Percentiles rank a stretch among this genome's conserved stretches.
Conservation (phyloP, 2,329 filamentous ascomycete species). For the Ascochyta pisi region DNA sequence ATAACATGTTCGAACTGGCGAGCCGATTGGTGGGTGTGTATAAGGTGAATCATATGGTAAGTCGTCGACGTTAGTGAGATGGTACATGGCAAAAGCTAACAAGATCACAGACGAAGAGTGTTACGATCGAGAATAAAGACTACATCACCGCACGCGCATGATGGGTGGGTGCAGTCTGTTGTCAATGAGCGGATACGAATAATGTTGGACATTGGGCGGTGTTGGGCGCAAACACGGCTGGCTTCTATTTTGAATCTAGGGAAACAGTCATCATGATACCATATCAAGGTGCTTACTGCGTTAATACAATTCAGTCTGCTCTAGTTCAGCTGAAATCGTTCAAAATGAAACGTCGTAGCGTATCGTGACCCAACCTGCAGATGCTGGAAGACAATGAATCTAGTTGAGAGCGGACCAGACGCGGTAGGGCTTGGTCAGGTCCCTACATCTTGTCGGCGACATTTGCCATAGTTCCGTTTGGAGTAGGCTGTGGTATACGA, state of each 20-base stretch:
- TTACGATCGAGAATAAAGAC: constrained; percentile 60
- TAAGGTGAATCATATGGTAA: constrained; percentile 96
- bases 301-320: background rate
- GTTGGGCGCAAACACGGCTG: background rate
- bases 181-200: background rate
- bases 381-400: too few species aligned
- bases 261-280: background rate
- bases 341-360: too few species aligned
- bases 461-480: too few species aligned
- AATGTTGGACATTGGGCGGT: constrained; percentile 10
- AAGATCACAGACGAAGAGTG: constrained; percentile 58
- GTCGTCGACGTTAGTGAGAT: constrained; percentile 21
- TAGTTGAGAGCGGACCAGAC: too few species aligned
- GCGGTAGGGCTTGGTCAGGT: too few species aligned
- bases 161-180: background rate
- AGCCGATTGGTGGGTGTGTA: constrained; percentile 94
- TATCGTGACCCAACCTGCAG: too few species aligned
- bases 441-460: too few species aligned
- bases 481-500: too few species aligned
- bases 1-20: constrained; percentile 99
- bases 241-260: background rate
- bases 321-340: background rate
- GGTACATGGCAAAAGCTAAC: constrained; percentile 68
- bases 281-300: background rate
- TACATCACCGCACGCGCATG: constrained; percentile 45